A percentile compares a stretch with the other conserved stretches of the same genome.
Evolutionary conservation across 257 asterid genomes (phyloP).

Genomic region (Salvia splendens): DNA sequence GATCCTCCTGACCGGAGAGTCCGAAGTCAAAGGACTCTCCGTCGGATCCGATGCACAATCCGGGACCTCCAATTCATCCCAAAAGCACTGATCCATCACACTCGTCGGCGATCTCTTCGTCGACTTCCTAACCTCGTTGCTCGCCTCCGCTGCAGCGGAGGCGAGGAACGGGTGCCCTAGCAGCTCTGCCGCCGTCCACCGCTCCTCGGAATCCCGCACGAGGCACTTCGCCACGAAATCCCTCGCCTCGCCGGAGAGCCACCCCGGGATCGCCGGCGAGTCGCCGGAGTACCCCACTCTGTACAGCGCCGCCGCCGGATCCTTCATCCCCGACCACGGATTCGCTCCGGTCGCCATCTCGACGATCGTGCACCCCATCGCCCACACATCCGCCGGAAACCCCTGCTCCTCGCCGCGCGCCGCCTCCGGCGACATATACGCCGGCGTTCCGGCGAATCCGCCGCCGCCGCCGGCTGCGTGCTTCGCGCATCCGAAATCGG

Average conservation of each 20-base stretch:
- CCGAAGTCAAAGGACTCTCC: no score
- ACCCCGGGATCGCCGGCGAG: conserved; percentile 52
- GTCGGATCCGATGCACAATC: no score
- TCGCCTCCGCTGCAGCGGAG: no score
- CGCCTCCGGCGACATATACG: conserved; percentile 89
- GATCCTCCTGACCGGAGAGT: no score
- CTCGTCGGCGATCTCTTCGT: no score
- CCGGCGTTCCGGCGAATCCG: conserved; percentile 72
- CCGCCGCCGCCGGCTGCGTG: conserved; percentile 11
- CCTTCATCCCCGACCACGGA: conserved; percentile 81
- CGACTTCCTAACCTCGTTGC: no score
- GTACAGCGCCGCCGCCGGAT: conserved; percentile 69
- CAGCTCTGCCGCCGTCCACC: no score
- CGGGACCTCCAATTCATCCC: no score
- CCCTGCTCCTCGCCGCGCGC: conserved; percentile 84
- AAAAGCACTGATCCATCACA: no score
- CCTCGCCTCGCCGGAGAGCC: conserved; percentile 51
- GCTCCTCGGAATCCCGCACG: no score
- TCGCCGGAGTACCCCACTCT: conserved; percentile 62
- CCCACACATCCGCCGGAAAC: conserved; percentile 81
- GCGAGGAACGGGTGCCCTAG: no score
- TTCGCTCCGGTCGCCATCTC: conserved; percentile 84
- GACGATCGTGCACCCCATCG: conserved; percentile 72
- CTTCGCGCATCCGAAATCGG: conserved; percentile 76
- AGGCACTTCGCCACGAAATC: conserved; percentile 49